phyloP scores from a whole-genome alignment of 208 protist genomes.

The Trichomonas vaginalis region DNA sequence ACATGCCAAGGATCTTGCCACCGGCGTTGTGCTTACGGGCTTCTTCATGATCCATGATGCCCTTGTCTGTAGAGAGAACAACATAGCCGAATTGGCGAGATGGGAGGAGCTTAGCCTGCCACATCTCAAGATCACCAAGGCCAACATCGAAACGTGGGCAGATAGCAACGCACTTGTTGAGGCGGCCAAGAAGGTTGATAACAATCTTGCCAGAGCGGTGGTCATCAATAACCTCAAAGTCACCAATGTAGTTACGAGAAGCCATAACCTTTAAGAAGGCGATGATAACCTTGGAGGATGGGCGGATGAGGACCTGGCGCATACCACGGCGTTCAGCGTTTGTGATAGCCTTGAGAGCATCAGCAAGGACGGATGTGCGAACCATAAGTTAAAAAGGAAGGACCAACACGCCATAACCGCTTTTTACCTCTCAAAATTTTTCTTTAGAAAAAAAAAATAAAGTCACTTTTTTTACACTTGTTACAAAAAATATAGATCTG shows the following conservation, averaged over 20 bases:
- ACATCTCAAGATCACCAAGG: slow-evolving; percentile 86
- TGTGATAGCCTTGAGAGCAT: slow-evolving; percentile 86
- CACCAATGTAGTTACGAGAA: slow-evolving; percentile 99
- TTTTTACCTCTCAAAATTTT: not conserved
- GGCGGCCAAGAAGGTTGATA: slow-evolving; percentile 94
- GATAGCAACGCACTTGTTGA: slow-evolving; percentile 99
- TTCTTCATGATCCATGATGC: slow-evolving; percentile 99
- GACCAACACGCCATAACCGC: not conserved
- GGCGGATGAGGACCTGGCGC: slow-evolving; percentile 96
- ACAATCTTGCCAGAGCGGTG: slow-evolving; percentile 98
- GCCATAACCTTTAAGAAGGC: slow-evolving; percentile 99
- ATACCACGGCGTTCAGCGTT: slow-evolving; percentile 96
- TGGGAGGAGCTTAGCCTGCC: slow-evolving; percentile 92
- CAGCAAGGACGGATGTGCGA: slow-evolving; percentile 87
- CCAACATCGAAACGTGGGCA: slow-evolving; percentile 44
- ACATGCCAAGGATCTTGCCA: slow-evolving; percentile 99
- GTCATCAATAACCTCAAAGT: slow-evolving; percentile 99
- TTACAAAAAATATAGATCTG: no score
- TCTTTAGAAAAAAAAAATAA: no score
- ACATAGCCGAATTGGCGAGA: slow-evolving; percentile 99
- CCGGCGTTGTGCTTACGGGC: slow-evolving; percentile 87
- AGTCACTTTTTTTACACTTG: no score
- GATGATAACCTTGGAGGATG: slow-evolving; percentile 95
- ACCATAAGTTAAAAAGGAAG: slow-evolving; percentile 65
- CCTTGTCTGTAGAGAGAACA: slow-evolving; percentile 96